phyloP scores from a whole-genome alignment of 441 rosid genomes.

The Rhodomyrtus psidioides region DNA sequence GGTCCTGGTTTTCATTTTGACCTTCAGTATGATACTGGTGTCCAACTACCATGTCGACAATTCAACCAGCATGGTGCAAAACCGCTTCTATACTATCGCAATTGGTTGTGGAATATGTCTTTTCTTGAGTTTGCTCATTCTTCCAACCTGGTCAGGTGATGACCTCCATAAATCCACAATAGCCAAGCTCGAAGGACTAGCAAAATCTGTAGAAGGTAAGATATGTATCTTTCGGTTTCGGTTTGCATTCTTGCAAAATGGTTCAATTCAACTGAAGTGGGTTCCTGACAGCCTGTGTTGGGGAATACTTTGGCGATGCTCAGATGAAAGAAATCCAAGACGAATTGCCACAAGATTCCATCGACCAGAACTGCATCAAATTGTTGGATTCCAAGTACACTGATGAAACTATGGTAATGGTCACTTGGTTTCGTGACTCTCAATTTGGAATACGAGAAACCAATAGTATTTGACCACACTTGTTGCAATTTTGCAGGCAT shows the following conservation, averaged over 20 bases:
- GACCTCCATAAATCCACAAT: constrained; percentile 70
- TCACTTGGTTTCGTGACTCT: no score
- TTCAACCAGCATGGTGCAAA: constrained; percentile 44
- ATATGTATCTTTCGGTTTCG: not conserved
- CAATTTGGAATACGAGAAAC: not conserved
- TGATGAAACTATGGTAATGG: constrained; percentile 72
- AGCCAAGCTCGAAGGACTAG: constrained; percentile 60
- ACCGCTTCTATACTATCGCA: constrained; percentile 57
- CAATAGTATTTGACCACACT: not conserved
- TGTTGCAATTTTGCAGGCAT: constrained; percentile 27
- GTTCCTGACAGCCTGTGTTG: constrained; percentile 50
- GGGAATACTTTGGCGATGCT: constrained; percentile 41
- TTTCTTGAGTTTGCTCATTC: constrained; percentile 56
- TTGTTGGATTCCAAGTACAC: constrained; percentile 80
- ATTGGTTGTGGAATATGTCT: constrained; percentile 72
- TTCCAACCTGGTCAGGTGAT: constrained; percentile 83
- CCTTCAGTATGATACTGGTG: constrained; percentile 64
- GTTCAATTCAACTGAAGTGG: not conserved
- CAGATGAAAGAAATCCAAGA: constrained; percentile 21
- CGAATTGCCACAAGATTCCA: constrained; percentile 38
- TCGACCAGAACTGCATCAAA: constrained; percentile 57
- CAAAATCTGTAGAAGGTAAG: constrained; percentile 62
- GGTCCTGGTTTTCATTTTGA: constrained; percentile 70
- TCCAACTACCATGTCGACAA: constrained; percentile 64
- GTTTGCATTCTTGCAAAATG: not conserved